Evolutionary conservation across 306 rosid genomes (phyloP), one percentile per base, ranked within the genome.

Genomic region (Pueraria montana): DNA sequence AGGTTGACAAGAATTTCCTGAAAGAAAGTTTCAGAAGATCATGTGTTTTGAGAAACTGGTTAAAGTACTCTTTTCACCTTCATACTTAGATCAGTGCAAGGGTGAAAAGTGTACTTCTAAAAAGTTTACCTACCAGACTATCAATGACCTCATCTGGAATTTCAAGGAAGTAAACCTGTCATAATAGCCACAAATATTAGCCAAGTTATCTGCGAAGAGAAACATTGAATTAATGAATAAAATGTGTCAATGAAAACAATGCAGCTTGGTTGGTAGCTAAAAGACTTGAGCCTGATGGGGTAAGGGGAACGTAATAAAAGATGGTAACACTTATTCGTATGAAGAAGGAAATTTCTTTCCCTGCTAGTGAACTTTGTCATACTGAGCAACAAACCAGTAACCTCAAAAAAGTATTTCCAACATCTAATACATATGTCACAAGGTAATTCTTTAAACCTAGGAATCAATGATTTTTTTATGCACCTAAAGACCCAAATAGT

Each of bases 101-200:
- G 86, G 89, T 88, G 89, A 86, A 88, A 88, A 88, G 89, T 66
- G 86, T 82, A 88, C 88, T 85, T 74, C 55, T 56, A 49, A 38
- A 84, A 68, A 8, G 55, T 74, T 87, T 90, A 93, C 98, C 93
- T 90, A 93, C 98, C 93, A 93, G 90, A 86, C 70, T 83, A 78
- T 91, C 91, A 73, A 96, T 92, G 89, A 92, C 83, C 88, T 88
- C 96, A 36, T 90, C 96, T 53, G 96, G 96, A 89, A 96, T 92
- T 79, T 89, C 90, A 71, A 81, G 94, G 88, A 96, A 96, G 83
- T 91, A 93, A 72, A 96, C 99, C 99, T 92, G 92, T 49, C 82
- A 70, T 66, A 63, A 83, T 46, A 81, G 70, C 40, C 38, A 74
- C 52, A 56, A 48, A 70, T 56, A 77, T 85, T 48, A 88, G 73